Base-by-base conservation (phyloP, 73 alveolate genomes). In the Uronychia binucleata region DNA sequence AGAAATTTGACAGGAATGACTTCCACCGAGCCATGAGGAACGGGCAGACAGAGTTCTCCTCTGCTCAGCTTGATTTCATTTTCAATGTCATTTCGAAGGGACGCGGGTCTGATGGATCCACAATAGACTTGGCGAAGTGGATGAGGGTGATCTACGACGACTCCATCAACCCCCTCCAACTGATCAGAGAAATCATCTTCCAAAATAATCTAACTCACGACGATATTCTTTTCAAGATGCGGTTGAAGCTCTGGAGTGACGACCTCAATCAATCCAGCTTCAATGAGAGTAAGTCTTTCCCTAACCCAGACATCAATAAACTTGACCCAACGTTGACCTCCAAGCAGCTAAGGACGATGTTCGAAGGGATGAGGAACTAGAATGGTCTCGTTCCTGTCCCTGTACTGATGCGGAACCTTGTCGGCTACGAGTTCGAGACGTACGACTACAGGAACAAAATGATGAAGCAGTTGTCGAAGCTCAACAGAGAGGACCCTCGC, bases 341-440 rank as follows among this genome's bases (percentile, higher is more conserved):
- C 28, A 30, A 75, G 5, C 78, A 85, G 58, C 31, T 85, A 0
- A 33, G 91, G 28, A 78, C 57, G 28, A 28, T 85, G 33, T 77
- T 82, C 28, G 77, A 85, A 30, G 67, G 80, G 11, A 57, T 85
- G 26, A 85, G 77, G 91, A 85, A 77, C 33, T 34, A 77, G 58
- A 78, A 75, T 26, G 78, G 59, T 33, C 75, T 74, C 30, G 91
- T 85, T 11, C 85, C 76, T 28, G 59, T 85, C 26, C 58, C 79
- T 0, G 77, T 84, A 67, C 81, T 85, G 27, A 27, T 85, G 34
- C 34, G 86, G 58, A 85, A 85, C 58, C 35, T 85, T 1, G 76
- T 83, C 31, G 91, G 91, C 28, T 46, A 77, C 30, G 91, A 85
- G 33, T 81, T 34, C 33, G 91, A 85, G 74, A 85, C 91, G 5